Conservation (phyloP, 2,329 filamentous ascomycete genomes). For the Aspergillus neoniger region DNA sequence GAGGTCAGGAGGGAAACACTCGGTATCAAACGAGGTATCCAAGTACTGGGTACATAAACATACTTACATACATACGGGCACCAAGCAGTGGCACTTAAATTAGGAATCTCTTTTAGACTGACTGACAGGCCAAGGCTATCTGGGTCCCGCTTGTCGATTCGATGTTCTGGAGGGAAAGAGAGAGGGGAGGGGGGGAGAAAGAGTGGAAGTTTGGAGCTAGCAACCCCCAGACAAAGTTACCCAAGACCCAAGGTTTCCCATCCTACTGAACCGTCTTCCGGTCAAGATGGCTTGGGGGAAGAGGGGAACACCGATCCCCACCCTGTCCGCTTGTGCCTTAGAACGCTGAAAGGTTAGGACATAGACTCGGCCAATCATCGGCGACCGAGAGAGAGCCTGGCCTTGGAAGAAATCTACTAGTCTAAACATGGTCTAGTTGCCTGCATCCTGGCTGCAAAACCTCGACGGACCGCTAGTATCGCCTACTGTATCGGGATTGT, state of each 20-base stretch:
- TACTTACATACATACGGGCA: conserved; percentile 3
- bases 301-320: conserved; percentile 19
- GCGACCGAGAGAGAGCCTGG: conserved; percentile 9
- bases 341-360: conserved; percentile 10
- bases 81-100: conserved; percentile 6
- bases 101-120: not conserved
- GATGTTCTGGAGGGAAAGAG: not conserved
- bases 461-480: conserved; percentile 1
- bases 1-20: not conserved
- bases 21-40: conserved; percentile 7
- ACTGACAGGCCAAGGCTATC: conserved; percentile 5
- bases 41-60: conserved; percentile 11
- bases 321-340: conserved; percentile 18
- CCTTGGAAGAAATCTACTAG: conserved; percentile 17
- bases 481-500: conserved; percentile 5
- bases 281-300: conserved; percentile 6
- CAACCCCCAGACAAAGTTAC: not conserved
- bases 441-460: conserved; percentile 13
- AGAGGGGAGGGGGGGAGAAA: not conserved
- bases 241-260: not conserved
- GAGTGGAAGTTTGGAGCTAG: not conserved
- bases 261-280: conserved; percentile 11
- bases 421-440: conserved; percentile 20
- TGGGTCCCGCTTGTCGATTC: conserved; percentile 6
- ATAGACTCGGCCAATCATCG: conserved; percentile 21